Conservation (phyloP, 257 asterid species). For the Solanum sitiens region DNA sequence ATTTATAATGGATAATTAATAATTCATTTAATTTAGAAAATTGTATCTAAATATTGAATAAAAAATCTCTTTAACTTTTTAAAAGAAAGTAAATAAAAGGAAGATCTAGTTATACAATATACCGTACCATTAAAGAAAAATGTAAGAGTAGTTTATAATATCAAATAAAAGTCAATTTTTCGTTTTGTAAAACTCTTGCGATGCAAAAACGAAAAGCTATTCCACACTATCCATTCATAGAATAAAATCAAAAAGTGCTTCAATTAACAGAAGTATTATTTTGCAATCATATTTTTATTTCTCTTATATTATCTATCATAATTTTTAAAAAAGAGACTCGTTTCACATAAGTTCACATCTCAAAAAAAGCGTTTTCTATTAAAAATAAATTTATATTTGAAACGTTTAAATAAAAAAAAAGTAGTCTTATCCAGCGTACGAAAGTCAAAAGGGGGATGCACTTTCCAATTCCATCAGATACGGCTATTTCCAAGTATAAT, state of each 20-base stretch:
- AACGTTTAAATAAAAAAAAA: fast-evolving
- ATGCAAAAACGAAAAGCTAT: not conserved
- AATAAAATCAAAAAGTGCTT: not conserved
- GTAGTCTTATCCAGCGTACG: fast-evolving
- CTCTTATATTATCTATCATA: not conserved
- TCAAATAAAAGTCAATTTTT: not conserved
- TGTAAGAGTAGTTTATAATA: not conserved
- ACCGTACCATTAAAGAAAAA: not conserved
- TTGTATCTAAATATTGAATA: no score
- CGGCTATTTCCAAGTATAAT: not conserved
- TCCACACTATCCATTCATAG: not conserved
- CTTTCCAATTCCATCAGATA: not conserved
- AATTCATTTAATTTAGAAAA: no score
- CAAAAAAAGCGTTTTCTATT: fast-evolving
- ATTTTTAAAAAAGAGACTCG: fast-evolving
- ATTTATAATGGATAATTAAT: no score
- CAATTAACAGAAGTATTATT: not conserved
- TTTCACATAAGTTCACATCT: fast-evolving
- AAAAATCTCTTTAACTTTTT: not conserved
- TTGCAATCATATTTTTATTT: fast-evolving
- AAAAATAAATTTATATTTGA: no score
- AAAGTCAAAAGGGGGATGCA: not conserved
- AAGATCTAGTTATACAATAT: not conserved
- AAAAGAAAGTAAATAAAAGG: no score
- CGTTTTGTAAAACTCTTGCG: not conserved